Evolutionary conservation across 2,329 filamentous ascomycete genomes (phyloP).

Genomic region (Scedosporium aurantiacum): DNA sequence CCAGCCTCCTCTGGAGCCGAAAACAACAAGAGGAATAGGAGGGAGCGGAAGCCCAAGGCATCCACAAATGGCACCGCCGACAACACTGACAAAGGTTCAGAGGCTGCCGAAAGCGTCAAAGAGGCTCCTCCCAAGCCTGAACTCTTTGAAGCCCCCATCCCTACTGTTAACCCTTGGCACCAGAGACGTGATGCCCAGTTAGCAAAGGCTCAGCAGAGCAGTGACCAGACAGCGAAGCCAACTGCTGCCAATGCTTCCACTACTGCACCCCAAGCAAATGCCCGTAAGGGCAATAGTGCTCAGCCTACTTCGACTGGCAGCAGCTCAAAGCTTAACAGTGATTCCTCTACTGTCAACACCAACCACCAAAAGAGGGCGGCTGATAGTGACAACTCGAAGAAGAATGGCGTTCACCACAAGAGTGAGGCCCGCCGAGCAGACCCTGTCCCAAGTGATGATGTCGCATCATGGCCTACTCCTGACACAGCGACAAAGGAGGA

Average conservation of each 20-base stretch:
- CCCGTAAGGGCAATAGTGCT: conserved; percentile 18
- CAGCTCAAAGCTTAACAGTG: conserved; percentile 12
- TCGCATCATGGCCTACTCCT: conserved; percentile 80
- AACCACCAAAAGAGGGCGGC: conserved; percentile 31
- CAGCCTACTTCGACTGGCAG: conserved; percentile 11
- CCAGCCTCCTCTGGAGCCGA: conserved; percentile 14
- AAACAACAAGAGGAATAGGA: conserved; percentile 33
- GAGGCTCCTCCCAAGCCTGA: conserved; percentile 45
- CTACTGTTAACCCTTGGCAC: conserved; percentile 79
- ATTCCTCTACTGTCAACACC: conserved; percentile 20
- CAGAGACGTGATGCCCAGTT: conserved; percentile 59
- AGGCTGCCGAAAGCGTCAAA: conserved; percentile 47
- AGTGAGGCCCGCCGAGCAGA: conserved; percentile 22
- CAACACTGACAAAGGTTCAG: conserved; percentile 37
- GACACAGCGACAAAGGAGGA: conserved; percentile 62
- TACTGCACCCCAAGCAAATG: conserved; percentile 10
- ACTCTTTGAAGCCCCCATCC: conserved; percentile 71
- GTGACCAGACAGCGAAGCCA: not conserved
- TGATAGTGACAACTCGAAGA: conserved; percentile 24
- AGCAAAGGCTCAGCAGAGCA: conserved; percentile 34
- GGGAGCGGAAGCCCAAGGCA: conserved; percentile 50
- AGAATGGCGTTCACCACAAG: conserved; percentile 22
- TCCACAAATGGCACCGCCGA: conserved; percentile 15
- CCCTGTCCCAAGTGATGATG: conserved; percentile 33
- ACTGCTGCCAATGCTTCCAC: conserved; percentile 12